Conservation (phyloP, 768 basidiomycete species). For the Lactarius deliciosus region DNA sequence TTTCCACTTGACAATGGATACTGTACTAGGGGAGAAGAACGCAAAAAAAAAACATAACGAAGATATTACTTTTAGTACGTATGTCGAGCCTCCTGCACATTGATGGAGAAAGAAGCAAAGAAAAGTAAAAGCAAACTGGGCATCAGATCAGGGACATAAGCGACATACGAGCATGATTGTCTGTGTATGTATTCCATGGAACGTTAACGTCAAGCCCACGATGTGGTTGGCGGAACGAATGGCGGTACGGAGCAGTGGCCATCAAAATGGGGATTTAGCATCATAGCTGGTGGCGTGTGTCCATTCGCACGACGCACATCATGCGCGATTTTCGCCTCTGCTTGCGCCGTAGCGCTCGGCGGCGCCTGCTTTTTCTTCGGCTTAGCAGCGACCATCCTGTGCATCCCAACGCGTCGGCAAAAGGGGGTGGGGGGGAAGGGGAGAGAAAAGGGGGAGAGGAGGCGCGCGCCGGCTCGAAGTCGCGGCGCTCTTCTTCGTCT, state of each 20-base stretch:
- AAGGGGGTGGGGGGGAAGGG: background rate
- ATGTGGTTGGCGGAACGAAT: background rate
- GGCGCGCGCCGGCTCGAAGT: constrained; percentile 77
- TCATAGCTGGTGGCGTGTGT: background rate
- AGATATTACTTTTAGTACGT: constrained; percentile 4
- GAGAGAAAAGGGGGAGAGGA: background rate
- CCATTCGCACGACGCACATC: constrained; percentile 13
- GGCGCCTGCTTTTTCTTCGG: constrained; percentile 43
- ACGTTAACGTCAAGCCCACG: no score
- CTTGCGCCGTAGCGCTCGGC: constrained; percentile 16
- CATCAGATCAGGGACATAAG: constrained; percentile 4
- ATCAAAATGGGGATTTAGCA: background rate
- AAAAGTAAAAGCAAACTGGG: background rate
- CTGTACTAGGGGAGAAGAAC: background rate
- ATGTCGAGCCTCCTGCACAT: background rate
- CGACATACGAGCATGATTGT: background rate
- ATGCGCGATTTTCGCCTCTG: constrained; percentile 18
- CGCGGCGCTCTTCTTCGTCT: constrained; percentile 89
- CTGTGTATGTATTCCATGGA: no score
- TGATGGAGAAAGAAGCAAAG: background rate
- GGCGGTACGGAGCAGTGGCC: background rate
- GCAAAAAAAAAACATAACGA: background rate
- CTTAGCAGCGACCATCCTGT: constrained; percentile 83
- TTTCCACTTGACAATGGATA: background rate
- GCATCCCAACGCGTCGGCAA: background rate